A percentile compares a stretch with the other conserved stretches of the same genome.
Conservation (phyloP, 2,329 filamentous ascomycete species). For the Trichoderma atrobrunneum region DNA sequence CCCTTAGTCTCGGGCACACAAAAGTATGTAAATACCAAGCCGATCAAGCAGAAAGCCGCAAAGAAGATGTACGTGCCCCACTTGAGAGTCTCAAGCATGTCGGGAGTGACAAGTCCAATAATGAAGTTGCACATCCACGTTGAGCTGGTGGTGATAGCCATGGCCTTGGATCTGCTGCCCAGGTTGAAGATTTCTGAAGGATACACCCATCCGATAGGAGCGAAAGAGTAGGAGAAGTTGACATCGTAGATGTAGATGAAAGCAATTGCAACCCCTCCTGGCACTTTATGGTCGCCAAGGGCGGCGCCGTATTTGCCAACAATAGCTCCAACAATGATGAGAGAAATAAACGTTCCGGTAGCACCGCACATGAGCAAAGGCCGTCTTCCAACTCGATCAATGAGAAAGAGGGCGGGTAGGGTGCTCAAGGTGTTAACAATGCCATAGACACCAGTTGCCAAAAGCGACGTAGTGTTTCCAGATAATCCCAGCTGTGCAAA, state of each 20-base stretch:
- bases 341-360: slow-evolving; percentile 61
- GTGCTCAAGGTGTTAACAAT: slow-evolving; percentile 51
- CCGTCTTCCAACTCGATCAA: slow-evolving; percentile 57
- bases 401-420: slow-evolving; percentile 45
- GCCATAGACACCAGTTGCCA: slow-evolving; percentile 58
- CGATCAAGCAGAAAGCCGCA: slow-evolving; percentile 50
- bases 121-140: slow-evolving; percentile 40
- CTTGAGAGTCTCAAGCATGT: slow-evolving; percentile 52
- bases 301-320: slow-evolving; percentile 44
- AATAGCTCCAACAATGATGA: slow-evolving; percentile 50
- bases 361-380: slow-evolving; percentile 62
- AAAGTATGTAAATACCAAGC: slow-evolving; percentile 50
- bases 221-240: slow-evolving; percentile 61
- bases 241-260: slow-evolving; percentile 64
- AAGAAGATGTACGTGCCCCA: slow-evolving; percentile 61
- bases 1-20: slow-evolving; percentile 59
- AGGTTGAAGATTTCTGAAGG: slow-evolving; percentile 62
- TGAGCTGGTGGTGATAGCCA: slow-evolving; percentile 54
- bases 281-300: slow-evolving; percentile 37
- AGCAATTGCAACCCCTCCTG: slow-evolving; percentile 58
- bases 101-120: slow-evolving; percentile 35
- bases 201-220: slow-evolving; percentile 64
- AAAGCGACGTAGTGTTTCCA: slow-evolving; percentile 42
- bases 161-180: slow-evolving; percentile 57
- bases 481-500: slow-evolving; percentile 43